Percentiles rank a stretch among this genome's conserved stretches.
phyloP scores from a whole-genome alignment of 345 rosid species.

The Crucihimalaya himalaica region DNA sequence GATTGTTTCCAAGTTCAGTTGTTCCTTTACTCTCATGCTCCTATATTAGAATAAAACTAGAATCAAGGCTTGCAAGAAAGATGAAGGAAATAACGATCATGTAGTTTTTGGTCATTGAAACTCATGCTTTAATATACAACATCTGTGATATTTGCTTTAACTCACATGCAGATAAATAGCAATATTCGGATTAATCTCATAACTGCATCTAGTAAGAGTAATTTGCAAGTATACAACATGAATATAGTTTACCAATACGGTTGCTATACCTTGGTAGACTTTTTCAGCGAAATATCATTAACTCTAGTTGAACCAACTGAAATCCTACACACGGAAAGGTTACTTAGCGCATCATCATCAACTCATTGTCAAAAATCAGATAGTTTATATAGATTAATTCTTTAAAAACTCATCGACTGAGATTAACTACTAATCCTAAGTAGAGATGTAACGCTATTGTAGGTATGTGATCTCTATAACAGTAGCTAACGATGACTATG shows the following conservation, averaged over 20 bases:
- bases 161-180: background rate
- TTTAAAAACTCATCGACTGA: conserved; percentile 7
- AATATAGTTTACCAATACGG: conserved; percentile 6
- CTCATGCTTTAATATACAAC: conserved; percentile 3
- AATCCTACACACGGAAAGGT: conserved; percentile 45
- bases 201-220: conserved; percentile 9
- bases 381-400: conserved; percentile 3
- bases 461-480: background rate
- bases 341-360: conserved; percentile 10
- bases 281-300: conserved; percentile 44
- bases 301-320: conserved; percentile 45
- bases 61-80: conserved; percentile 24
- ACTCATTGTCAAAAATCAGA: conserved; percentile 4
- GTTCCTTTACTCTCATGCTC: conserved; percentile 44
- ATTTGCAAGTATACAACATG: conserved; percentile 8
- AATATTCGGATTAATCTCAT: background rate
- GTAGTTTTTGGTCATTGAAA: background rate
- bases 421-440: conserved; percentile 9
- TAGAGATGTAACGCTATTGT: background rate
- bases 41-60: conserved; percentile 36
- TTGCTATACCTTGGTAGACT: conserved; percentile 47
- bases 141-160: background rate
- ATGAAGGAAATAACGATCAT: conserved; percentile 6
- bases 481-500: conserved; percentile 1
- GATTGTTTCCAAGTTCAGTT: conserved; percentile 33